Conservation (phyloP, 306 rosid genomes). For the Malus asiatica region DNA sequence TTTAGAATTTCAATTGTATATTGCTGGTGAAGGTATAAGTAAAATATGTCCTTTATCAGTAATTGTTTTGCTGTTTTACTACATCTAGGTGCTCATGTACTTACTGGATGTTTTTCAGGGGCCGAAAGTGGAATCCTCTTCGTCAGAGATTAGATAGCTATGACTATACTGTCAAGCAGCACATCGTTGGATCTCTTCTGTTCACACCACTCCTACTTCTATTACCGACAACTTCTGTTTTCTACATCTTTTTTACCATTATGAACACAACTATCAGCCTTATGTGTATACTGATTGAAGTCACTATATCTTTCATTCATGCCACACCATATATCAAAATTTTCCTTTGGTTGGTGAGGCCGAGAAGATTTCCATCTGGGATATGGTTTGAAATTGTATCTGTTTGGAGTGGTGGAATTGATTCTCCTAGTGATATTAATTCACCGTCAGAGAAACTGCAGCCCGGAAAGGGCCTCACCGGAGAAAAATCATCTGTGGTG, state of each 20-base stretch:
- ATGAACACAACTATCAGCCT: constrained; percentile 60
- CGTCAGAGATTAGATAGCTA: constrained; percentile 88
- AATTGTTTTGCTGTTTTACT: not conserved
- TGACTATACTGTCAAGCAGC: constrained; percentile 87
- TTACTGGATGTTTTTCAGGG: constrained; percentile 53
- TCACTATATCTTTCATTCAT: constrained; percentile 61
- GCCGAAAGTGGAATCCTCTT: constrained; percentile 94
- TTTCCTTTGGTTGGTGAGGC: constrained; percentile 63
- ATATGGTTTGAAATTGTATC: constrained; percentile 73
- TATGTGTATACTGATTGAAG: constrained; percentile 53
- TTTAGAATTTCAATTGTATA: not conserved
- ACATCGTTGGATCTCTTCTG: constrained; percentile 81
- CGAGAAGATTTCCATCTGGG: constrained; percentile 73
- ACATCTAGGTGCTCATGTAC: constrained; percentile 6
- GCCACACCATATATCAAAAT: constrained; percentile 76
- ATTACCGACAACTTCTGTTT: constrained; percentile 81
- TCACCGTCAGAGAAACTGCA: constrained; percentile 27
- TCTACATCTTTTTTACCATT: constrained; percentile 81
- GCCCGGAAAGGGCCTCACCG: constrained; percentile 21
- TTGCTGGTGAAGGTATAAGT: not conserved
- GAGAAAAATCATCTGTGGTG: constrained; percentile 40
- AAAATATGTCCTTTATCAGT: not conserved
- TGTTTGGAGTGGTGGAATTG: constrained; percentile 29
- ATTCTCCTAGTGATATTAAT: constrained; percentile 18
- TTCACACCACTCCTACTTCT: constrained; percentile 78